Conservation (phyloP, 176 grass and related monocot species). For the Thinopyrum elongatum region DNA sequence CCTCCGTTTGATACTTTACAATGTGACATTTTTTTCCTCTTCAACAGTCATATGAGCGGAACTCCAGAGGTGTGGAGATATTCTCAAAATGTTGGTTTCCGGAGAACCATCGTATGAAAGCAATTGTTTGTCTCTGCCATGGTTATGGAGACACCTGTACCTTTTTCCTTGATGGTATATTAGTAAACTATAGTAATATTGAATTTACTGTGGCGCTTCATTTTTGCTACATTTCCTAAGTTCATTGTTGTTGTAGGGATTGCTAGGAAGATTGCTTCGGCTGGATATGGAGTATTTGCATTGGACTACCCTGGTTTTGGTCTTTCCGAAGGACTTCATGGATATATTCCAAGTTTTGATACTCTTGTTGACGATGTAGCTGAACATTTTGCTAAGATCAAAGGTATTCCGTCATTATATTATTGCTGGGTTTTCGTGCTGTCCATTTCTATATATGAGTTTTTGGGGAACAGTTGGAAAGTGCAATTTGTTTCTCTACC, state of each 20-base stretch:
- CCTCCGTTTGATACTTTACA: not conserved
- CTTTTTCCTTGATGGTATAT: slow-evolving; percentile 94
- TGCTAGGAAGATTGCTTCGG: slow-evolving; percentile 79
- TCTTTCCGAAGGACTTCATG: slow-evolving; percentile 97
- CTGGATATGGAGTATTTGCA: slow-evolving; percentile 90
- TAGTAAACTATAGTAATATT: slow-evolving; percentile 28
- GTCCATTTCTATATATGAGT: not conserved
- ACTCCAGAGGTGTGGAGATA: slow-evolving; percentile 88
- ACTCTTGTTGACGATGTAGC: slow-evolving; percentile 65
- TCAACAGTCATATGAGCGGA: slow-evolving; percentile 69
- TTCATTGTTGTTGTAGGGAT: slow-evolving; percentile 55
- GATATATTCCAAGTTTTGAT: slow-evolving; percentile 87
- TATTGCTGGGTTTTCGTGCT: slow-evolving; percentile 4
- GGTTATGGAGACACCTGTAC: slow-evolving; percentile 97
- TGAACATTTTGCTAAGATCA: slow-evolving; percentile 78
- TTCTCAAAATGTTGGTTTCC: slow-evolving; percentile 97
- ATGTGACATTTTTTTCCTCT: not conserved
- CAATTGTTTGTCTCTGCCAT: slow-evolving; percentile 91
- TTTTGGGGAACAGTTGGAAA: not conserved
- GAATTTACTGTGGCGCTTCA: not conserved
- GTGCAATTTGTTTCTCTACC: not conserved
- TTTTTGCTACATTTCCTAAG: slow-evolving; percentile 20
- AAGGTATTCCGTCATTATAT: slow-evolving; percentile 51
- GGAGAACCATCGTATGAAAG: slow-evolving; percentile 52
- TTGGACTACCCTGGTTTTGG: slow-evolving; percentile 95